Evolutionary conservation across 2,329 filamentous ascomycete species (phyloP), one percentile per base, ranked within the genome.

Genomic region (Cordyceps farinosa): DNA sequence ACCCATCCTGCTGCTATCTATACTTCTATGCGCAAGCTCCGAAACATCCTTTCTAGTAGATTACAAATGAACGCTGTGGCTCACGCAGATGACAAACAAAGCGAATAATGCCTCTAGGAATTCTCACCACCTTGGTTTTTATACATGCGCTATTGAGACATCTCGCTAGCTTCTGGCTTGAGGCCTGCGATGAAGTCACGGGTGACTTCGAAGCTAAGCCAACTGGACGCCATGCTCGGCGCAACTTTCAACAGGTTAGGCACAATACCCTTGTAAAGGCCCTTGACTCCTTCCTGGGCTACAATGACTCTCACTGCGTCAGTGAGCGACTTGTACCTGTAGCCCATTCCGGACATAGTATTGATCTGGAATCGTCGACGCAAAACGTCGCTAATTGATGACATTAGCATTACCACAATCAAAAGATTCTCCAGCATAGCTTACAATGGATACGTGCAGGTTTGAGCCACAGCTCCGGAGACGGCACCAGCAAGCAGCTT

Each of bases 301-400:
- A 97, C 76, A 70, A 99, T 99, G 57, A 90, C 86, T 58, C 81
- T 85, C 66, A 99, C 80, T 3, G 95, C 95, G 73, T 97, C 92
- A 66, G 86, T 82, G 50, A 99, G 89, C 7, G 88, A 90, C 71
- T 90, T 92, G 80, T 99, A 99, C 74, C 94, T 87, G 77, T 97
- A 98, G 57, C 95, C 95, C 88, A 99, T 94, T 58, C 95, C 95
- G 54, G 90, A 92, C 95, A 99, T 99, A 61, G 95, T 97, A 78
- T 99, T 99, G 79, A 99, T 95, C 74, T 99, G 95, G 75, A 99
- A 99, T 57, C 95, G 87, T 65, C 95, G 88, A 38, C 95, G 90
- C 61, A 99, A 82, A 2, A 99, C 94, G 73, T 97, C 93, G 74
- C 91, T 95, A 54, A 5, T 22, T 10, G 15, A 58, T 36, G 73